Evolutionary conservation across 345 rosid genomes (phyloP), one percentile per base, ranked within the genome.

Genomic region (Ceriops decandra): DNA sequence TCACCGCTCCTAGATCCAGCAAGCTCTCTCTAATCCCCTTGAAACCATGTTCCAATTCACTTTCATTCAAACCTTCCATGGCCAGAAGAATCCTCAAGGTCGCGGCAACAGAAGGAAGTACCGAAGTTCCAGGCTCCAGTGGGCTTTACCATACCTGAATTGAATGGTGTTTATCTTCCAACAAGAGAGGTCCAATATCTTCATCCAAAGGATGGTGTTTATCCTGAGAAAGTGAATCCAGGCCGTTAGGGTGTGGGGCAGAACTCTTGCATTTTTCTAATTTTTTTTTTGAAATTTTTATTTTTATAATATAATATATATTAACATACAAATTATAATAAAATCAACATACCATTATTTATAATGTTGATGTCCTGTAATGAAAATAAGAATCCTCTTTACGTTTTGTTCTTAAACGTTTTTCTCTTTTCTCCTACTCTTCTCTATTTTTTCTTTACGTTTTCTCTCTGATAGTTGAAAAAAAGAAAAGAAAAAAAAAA

Each of bases 141-240:
- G 0, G 96, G 96, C 5, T 89, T 91, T 87, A 89, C 91, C 1
- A 88, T 91, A 0, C 93, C 90, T 1, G 82, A 87, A 78, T 70
- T 89, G 67, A 22, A 22, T 22, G 24, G 24, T 22, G 24, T 22
- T 22, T 22, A 22, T 22, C 24, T 22, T 22, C 24, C 24, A 22
- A 22, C 24, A 22, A 22, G 95, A 0, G 97, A 90, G 70, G 97
- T 90, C 60, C 95, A 90, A 68, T 90, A 88, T 73, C 75, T 90
- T 31, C 97, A 90, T 60, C 97, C 95, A 19, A 90, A 90, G 72
- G 97, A 90, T 66, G 95, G 97, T 0, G 92, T 90, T 64, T 90
- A 90, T 57, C 95, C 95, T 1, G 97, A 90, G 86, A 90, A 90
- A 72, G 95, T 90, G 57, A 90, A 87, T 78, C 79, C 85, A 0